Percentiles rank a stretch among this genome's conserved stretches.
These are phyloP conservation scores for Lomentospora prolificans DNA, from an alignment of 2,329 filamentous ascomycete genomes.

Conservation along the genomic window DNA sequence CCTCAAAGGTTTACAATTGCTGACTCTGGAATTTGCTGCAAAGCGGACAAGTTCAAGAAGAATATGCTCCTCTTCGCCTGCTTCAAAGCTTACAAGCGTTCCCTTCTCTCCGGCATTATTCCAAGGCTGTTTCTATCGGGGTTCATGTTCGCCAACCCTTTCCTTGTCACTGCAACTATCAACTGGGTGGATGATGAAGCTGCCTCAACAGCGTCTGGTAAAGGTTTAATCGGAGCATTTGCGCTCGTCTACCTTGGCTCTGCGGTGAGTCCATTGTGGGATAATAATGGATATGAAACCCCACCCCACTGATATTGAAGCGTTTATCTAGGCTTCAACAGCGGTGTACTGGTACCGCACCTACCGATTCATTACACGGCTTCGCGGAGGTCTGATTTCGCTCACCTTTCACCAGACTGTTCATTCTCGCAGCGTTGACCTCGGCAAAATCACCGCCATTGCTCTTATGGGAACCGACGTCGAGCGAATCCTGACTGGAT, in stretches of 20 bases:
- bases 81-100: constrained; percentile 16
- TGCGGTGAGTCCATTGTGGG: constrained; percentile 17
- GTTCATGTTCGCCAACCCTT: constrained; percentile 28
- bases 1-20: background rate
- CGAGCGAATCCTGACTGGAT: constrained; percentile 28
- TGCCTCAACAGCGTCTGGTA: constrained; percentile 21
- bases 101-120: constrained; percentile 24
- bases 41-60: constrained; percentile 10
- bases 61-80: constrained; percentile 18
- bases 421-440: constrained; percentile 19
- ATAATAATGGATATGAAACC: background rate
- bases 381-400: constrained; percentile 22
- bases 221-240: constrained; percentile 31
- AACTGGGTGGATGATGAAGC: constrained; percentile 17
- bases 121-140: constrained; percentile 25
- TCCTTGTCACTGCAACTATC: constrained; percentile 29
- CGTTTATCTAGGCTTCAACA: constrained; percentile 15
- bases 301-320: background rate
- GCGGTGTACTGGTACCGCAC: constrained; percentile 30
- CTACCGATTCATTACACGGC: constrained; percentile 21
- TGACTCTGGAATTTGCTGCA: background rate
- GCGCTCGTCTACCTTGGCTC: constrained; percentile 29
- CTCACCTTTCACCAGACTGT: constrained; percentile 25
- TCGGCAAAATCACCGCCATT: constrained; percentile 29
- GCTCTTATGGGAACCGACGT: constrained; percentile 39